phyloP scores from a whole-genome alignment of 163 green algal genomes.

The Chlorella variabilis region DNA sequence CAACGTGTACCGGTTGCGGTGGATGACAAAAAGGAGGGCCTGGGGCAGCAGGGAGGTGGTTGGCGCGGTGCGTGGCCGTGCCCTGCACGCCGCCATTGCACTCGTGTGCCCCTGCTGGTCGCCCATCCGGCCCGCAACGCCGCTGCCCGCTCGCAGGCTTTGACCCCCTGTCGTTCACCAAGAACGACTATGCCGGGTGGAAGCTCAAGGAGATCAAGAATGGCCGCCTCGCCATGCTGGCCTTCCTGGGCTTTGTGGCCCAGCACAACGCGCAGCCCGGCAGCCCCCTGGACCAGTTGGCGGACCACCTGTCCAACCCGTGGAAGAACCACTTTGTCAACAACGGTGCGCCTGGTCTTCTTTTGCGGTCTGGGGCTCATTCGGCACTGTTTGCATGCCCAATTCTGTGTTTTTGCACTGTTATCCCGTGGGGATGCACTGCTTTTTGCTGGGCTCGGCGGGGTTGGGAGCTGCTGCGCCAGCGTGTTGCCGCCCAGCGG shows the following conservation, averaged over 20 bases:
- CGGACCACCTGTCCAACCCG: conserved; percentile 25
- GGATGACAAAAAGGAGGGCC: not conserved
- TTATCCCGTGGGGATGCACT: not conserved
- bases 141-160: conserved; percentile 35
- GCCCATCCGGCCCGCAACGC: conserved; percentile 43
- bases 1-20: not conserved
- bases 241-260: not conserved
- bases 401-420: too few relatives aligned
- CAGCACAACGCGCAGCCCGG: not conserved
- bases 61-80: too few relatives aligned
- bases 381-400: too few relatives aligned
- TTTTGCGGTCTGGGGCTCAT: not conserved
- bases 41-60: too few relatives aligned
- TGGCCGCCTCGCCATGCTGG: conserved; percentile 70
- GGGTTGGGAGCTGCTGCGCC: not conserved
- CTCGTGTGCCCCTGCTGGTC: conserved; percentile 50
- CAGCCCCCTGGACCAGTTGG: conserved; percentile 19
- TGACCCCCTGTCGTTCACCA: not conserved
- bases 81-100: not conserved
- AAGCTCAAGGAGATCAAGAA: conserved; percentile 84
- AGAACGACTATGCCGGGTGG: conserved; percentile 4
- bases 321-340: conserved; percentile 38
- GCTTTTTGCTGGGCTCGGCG: not conserved
- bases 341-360: conserved; percentile 23
- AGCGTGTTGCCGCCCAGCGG: not conserved